A percentile compares a stretch with the other conserved stretches of the same genome.
Evolutionary conservation across 2,329 filamentous ascomycete genomes (phyloP).

Genomic region (Neofusicoccum kwambonambiense): DNA sequence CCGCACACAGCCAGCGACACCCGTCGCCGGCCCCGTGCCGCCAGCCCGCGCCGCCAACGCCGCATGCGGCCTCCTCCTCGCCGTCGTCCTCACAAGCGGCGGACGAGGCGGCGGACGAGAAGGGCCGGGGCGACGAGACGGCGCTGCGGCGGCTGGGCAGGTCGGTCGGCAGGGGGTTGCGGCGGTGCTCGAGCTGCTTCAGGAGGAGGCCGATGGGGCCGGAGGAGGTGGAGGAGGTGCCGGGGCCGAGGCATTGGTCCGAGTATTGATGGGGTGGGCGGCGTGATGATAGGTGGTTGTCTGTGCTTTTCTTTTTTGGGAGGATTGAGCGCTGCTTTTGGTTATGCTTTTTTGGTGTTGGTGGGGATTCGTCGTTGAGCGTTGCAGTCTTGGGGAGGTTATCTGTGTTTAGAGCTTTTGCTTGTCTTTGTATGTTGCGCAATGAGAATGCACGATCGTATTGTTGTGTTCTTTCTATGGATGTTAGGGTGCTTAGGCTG

Average conservation of each 20-base stretch:
- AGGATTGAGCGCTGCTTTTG: too few relatives aligned
- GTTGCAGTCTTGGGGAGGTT: too few relatives aligned
- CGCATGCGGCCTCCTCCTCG: background rate
- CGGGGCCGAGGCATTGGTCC: conserved; percentile 31
- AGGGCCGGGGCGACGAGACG: background rate
- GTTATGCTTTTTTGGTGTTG: too few relatives aligned
- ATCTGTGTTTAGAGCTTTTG: too few relatives aligned
- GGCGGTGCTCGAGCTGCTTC: background rate
- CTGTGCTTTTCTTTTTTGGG: background rate
- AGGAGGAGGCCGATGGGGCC: background rate
- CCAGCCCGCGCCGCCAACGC: background rate
- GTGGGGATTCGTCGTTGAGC: too few relatives aligned
- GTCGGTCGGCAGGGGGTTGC: background rate
- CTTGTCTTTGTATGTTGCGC: too few relatives aligned
- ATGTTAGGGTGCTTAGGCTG: too few relatives aligned
- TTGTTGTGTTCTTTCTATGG: too few relatives aligned
- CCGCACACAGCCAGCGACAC: too few relatives aligned
- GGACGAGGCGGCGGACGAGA: background rate
- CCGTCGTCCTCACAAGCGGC: too few relatives aligned
- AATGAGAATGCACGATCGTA: too few relatives aligned
- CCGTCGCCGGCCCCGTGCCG: too few relatives aligned
- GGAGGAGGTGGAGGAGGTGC: conserved; percentile 29
- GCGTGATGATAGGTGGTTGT: conserved; percentile 27
- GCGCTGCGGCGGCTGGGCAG: background rate
- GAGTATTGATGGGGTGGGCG: conserved; percentile 26